These are phyloP conservation scores for Salix dunnii DNA, from an alignment of 345 rosid species.

Conservation along the genomic window DNA sequence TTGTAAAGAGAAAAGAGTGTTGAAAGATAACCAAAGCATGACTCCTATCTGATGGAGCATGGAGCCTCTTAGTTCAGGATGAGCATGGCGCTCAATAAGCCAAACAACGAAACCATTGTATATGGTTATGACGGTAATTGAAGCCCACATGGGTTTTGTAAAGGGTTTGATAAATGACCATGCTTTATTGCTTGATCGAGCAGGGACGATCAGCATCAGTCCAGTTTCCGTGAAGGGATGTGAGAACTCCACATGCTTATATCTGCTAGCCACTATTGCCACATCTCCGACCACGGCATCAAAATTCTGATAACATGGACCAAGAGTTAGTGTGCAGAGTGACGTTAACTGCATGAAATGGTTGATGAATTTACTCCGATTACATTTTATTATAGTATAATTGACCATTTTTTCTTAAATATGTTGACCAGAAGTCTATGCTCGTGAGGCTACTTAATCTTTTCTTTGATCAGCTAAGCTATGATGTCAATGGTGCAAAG, in stretches of 20 bases:
- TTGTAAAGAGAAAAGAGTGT: slow-evolving; percentile 15
- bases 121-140: slow-evolving; percentile 4
- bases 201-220: slow-evolving; percentile 19
- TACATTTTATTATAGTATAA: no score
- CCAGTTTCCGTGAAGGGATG: slow-evolving; percentile 26
- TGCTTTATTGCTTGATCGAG: slow-evolving; percentile 5
- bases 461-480: no score
- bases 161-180: slow-evolving; percentile 24
- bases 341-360: no score
- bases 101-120: slow-evolving; percentile 30
- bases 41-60: slow-evolving; percentile 5
- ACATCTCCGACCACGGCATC: slow-evolving; percentile 19
- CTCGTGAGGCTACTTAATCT: no score
- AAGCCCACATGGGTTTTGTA: slow-evolving; percentile 21
- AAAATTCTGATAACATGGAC: slow-evolving; percentile 8
- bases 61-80: slow-evolving; percentile 14
- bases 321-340: not conserved
- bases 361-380: no score
- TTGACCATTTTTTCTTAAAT: no score
- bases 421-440: no score
- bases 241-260: slow-evolving; percentile 24
- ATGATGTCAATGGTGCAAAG: no score
- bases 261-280: slow-evolving; percentile 12
- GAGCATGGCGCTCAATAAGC: slow-evolving; percentile 20
- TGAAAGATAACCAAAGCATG: slow-evolving; percentile 26